phyloP scores from a whole-genome alignment of 2,329 filamentous ascomycete genomes.

The Aspergillus neoniger region DNA sequence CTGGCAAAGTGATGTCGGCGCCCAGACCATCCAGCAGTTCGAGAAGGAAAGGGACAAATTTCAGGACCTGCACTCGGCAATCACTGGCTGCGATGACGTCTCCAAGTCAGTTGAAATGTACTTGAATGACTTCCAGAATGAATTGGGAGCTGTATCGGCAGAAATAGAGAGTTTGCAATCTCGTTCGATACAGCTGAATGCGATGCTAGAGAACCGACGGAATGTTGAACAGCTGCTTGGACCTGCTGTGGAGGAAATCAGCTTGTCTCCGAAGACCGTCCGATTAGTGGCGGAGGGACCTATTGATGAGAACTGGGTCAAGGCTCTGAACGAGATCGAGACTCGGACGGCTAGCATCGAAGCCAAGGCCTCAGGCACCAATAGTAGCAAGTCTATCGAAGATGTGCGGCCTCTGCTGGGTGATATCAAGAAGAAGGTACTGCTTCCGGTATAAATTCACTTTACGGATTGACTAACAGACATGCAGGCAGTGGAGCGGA shows the following conservation, averaged over 20 bases:
- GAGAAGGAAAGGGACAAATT: slow-evolving; percentile 81
- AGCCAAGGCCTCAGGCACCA: slow-evolving; percentile 62
- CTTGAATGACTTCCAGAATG: slow-evolving; percentile 87
- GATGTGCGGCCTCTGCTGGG: slow-evolving; percentile 84
- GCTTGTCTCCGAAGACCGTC: slow-evolving; percentile 80
- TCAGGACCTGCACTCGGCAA: slow-evolving; percentile 86
- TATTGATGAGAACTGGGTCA: slow-evolving; percentile 88
- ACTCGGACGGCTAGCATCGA: slow-evolving; percentile 73
- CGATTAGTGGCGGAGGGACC: slow-evolving; percentile 82
- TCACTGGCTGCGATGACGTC: slow-evolving; percentile 86
- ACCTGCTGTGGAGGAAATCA: slow-evolving; percentile 88
- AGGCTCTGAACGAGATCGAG: slow-evolving; percentile 79
- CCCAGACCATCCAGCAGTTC: slow-evolving; percentile 71
- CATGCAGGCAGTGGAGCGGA: slow-evolving; percentile 77
- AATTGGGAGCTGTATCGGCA: slow-evolving; percentile 85
- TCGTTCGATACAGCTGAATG: slow-evolving; percentile 78
- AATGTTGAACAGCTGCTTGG: slow-evolving; percentile 85
- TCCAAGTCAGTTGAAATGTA: slow-evolving; percentile 91
- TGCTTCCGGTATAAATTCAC: background rate
- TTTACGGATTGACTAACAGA: slow-evolving; percentile 13
- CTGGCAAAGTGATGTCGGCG: slow-evolving; percentile 42
- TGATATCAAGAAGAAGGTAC: slow-evolving; percentile 78
- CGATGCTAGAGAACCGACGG: slow-evolving; percentile 83
- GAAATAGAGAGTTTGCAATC: slow-evolving; percentile 94
- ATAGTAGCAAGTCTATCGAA: slow-evolving; percentile 71